A percentile compares a stretch with the other conserved stretches of the same genome.
phyloP scores from a whole-genome alignment of 192 early-diverging fungal genomes.

The Chytriomyces sp. region DNA sequence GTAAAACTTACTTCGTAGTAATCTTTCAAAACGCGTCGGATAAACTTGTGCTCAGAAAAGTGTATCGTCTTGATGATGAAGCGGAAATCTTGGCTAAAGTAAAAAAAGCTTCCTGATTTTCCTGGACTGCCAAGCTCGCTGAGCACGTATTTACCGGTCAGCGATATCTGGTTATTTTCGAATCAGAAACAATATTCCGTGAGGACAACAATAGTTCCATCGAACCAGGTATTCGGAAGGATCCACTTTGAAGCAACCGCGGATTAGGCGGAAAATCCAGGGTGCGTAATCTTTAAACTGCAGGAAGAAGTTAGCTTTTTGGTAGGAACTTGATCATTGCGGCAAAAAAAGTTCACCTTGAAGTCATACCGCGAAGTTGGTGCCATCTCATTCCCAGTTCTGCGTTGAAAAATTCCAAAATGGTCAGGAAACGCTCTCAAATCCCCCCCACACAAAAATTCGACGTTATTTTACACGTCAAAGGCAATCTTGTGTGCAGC shows the following conservation, averaged over 20 bases:
- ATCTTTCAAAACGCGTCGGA: constrained; percentile 81
- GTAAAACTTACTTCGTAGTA: constrained; percentile 77
- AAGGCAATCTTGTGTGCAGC: constrained; percentile 94
- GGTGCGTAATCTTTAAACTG: constrained; percentile 98
- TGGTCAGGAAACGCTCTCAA: background rate
- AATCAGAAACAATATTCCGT: background rate
- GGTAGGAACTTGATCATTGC: background rate
- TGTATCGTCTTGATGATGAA: constrained; percentile 99
- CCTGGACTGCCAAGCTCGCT: constrained; percentile 94
- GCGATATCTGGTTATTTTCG: constrained; percentile 63
- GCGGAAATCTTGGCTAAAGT: constrained; percentile 96
- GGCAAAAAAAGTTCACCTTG: constrained; percentile 54
- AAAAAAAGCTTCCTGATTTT: constrained; percentile 96
- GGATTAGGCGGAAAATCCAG: constrained; percentile 91
- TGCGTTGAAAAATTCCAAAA: constrained; percentile 30
- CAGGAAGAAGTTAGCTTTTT: background rate
- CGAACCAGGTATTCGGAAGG: constrained; percentile 90
- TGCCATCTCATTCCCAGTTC: constrained; percentile 93
- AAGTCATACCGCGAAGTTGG: constrained; percentile 95
- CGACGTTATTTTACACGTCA: constrained; percentile 70
- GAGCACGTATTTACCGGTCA: constrained; percentile 95
- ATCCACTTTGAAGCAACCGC: constrained; percentile 87
- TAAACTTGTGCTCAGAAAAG: constrained; percentile 92
- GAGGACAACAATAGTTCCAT: background rate
- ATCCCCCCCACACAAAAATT: no score